Base-by-base conservation (phyloP, 345 rosid genomes). In the Trapa incisa region DNA sequence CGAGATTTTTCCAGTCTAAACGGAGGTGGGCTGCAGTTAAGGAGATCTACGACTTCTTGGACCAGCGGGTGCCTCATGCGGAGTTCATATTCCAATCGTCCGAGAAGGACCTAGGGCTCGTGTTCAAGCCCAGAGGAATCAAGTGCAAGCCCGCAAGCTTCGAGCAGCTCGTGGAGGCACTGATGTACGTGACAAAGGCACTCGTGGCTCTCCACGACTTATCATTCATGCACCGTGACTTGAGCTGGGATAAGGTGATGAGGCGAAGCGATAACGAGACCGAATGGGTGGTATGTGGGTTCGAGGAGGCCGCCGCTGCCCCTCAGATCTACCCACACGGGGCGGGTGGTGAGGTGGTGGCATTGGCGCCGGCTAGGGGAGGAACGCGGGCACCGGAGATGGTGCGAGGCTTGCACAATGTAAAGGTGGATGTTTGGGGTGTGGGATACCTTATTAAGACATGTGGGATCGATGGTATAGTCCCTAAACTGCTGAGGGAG, bases 381-480 rank as follows among this genome's bases (percentile, higher is more conserved):
- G 29, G 84, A 12, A 73, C 78, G 29, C 86, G 83, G 70, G 95
- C 96, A 2, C 96, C 97, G 65, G 99, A 91, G 84, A 86, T 90
- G 96, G 92, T 87, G 64, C 78, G 89, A 61, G 99, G 99, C 3
- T 66, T 91, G 78, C 97, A 94, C 72, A 92, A 91, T 10, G 93
- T 89, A 56, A 94, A 94, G 73, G 99, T 94, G 39, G 99, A 94
- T 80, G 96, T 94, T 29, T 94, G 97, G 96, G 99, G 96, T 0
- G 82, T 94, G 0, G 99, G 99, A 4, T 68, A 87, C 66, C 71
- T 94, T 87, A 75, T 94, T 17, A 89, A 80, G 82, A 89, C 91
- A 0, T 83, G 95, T 72, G 99, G 93, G 41, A 70, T 94, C 63
- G 71, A 66, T 39, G 69, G 65, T 13, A 65, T 74, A 62, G 74